Conservation (phyloP, 352 stramenopile genomes). For the Plasmopara muralis region DNA sequence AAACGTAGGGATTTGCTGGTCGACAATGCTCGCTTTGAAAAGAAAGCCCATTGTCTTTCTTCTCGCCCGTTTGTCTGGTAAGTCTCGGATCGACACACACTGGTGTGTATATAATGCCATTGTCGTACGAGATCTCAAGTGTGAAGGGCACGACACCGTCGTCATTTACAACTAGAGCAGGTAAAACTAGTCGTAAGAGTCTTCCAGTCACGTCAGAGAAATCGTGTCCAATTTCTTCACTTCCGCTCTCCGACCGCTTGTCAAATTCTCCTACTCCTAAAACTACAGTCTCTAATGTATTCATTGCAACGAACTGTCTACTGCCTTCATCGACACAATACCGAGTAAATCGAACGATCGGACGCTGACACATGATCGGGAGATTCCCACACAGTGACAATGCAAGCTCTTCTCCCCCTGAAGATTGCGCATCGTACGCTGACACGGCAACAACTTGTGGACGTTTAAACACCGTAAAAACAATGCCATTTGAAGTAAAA, state of each 20-base stretch:
- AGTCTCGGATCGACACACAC: slow-evolving; percentile 23
- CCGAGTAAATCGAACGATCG: slow-evolving; percentile 34
- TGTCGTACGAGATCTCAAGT: slow-evolving; percentile 59
- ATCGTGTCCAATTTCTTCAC: slow-evolving; percentile 20
- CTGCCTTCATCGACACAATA: slow-evolving; percentile 16
- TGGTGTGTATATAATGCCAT: slow-evolving; percentile 34
- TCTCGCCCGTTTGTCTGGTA: slow-evolving; percentile 3
- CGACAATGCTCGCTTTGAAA: background rate
- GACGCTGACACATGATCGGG: slow-evolving; percentile 26
- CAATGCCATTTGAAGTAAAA: slow-evolving; percentile 54
- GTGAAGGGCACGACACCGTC: slow-evolving; percentile 26
- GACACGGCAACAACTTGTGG: slow-evolving; percentile 36
- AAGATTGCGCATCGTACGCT: slow-evolving; percentile 29
- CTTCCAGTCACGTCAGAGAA: slow-evolving; percentile 8
- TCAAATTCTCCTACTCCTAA: slow-evolving; percentile 11
- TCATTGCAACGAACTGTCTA: slow-evolving; percentile 2
- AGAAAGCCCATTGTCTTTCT: background rate
- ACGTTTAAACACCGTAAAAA: slow-evolving; percentile 53
- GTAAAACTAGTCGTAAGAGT: slow-evolving; percentile 25
- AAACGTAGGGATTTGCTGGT: slow-evolving; percentile 17
- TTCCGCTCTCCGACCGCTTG: slow-evolving; percentile 8
- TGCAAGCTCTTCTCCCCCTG: slow-evolving; percentile 25
- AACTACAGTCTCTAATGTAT: background rate
- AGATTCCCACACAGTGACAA: slow-evolving; percentile 37
- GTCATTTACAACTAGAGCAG: slow-evolving; percentile 13